A percentile compares a stretch with the other conserved stretches of the same genome.
These are phyloP conservation scores for Capsicum baccatum DNA, from an alignment of 257 asterid species.

Conservation along the genomic window DNA sequence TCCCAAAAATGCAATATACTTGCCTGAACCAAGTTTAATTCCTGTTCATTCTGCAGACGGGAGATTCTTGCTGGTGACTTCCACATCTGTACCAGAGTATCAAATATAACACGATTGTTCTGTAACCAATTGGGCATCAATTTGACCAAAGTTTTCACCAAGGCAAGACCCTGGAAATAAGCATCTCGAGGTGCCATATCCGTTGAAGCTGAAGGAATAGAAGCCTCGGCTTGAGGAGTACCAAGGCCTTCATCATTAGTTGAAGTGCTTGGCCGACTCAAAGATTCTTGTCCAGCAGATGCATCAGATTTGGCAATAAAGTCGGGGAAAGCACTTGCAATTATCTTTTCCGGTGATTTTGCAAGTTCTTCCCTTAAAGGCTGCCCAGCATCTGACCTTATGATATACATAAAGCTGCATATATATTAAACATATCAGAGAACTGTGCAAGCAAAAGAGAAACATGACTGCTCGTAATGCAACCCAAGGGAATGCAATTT, in stretches of 20 bases:
- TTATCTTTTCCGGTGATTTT: slow-evolving; percentile 94
- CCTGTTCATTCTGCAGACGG: slow-evolving; percentile 93
- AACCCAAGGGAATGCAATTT: slow-evolving; percentile 26
- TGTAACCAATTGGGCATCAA: slow-evolving; percentile 98
- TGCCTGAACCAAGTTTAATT: slow-evolving; percentile 89
- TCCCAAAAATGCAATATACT: slow-evolving; percentile 41
- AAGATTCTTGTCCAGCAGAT: slow-evolving; percentile 61
- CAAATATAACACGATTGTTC: slow-evolving; percentile 81
- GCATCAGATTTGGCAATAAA: slow-evolving; percentile 61
- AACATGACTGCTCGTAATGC: slow-evolving; percentile 25
- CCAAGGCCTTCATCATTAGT: slow-evolving; percentile 60
- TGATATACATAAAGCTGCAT: slow-evolving; percentile 93
- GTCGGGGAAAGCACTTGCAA: slow-evolving; percentile 90
- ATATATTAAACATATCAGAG: slow-evolving; percentile 28
- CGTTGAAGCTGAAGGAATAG: slow-evolving; percentile 55
- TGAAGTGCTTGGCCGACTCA: slow-evolving; percentile 55
- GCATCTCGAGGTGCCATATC: slow-evolving; percentile 73
- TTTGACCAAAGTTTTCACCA: slow-evolving; percentile 89
- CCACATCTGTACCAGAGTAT: slow-evolving; percentile 87
- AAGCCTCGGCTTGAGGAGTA: slow-evolving; percentile 69
- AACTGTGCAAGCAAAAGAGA: slow-evolving; percentile 32
- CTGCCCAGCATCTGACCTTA: slow-evolving; percentile 98
- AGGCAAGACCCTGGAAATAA: slow-evolving; percentile 95
- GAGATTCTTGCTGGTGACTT: slow-evolving; percentile 87
- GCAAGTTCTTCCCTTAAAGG: slow-evolving; percentile 98